Percentiles rank a stretch among this genome's conserved stretches.
Conservation (phyloP, 768 basidiomycete species). For the Lactarius trivialis region DNA sequence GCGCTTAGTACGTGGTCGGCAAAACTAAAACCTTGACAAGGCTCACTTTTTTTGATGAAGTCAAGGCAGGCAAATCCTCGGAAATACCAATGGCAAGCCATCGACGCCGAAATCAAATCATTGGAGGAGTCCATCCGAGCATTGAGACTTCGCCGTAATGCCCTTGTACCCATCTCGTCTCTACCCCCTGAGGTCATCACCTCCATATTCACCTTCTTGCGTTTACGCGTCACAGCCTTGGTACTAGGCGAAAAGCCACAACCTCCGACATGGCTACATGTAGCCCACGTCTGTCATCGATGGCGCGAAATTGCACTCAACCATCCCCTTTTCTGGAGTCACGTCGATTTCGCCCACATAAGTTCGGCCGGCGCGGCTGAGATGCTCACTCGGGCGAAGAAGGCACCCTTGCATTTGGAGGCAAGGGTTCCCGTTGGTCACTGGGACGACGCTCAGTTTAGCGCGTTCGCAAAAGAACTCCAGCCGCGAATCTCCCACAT, state of each 20-base stretch:
- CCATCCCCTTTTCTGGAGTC: conserved; percentile 13
- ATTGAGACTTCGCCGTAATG: background rate
- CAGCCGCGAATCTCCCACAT: too few species aligned
- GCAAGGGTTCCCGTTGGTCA: background rate
- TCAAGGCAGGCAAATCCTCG: background rate
- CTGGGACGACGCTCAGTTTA: background rate
- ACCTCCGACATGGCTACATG: conserved; percentile 1
- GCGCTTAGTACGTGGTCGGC: too few species aligned
- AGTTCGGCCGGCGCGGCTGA: background rate
- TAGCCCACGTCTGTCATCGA: conserved; percentile 13
- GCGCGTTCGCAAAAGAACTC: too few species aligned
- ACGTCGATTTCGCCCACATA: background rate
- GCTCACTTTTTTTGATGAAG: background rate
- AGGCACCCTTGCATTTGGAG: background rate
- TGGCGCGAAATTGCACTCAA: conserved; percentile 19
- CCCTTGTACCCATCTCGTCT: background rate
- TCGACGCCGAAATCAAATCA: background rate
- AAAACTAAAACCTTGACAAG: too few species aligned
- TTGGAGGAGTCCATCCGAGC: background rate
- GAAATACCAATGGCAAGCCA: background rate
- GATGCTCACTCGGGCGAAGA: conserved; percentile 6
- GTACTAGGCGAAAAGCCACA: background rate
- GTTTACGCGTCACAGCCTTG: background rate
- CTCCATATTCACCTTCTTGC: background rate
- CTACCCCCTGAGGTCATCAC: background rate